Conservation (phyloP, 1,284 basidiomycete species). For the Rhodotorula sp. region DNA sequence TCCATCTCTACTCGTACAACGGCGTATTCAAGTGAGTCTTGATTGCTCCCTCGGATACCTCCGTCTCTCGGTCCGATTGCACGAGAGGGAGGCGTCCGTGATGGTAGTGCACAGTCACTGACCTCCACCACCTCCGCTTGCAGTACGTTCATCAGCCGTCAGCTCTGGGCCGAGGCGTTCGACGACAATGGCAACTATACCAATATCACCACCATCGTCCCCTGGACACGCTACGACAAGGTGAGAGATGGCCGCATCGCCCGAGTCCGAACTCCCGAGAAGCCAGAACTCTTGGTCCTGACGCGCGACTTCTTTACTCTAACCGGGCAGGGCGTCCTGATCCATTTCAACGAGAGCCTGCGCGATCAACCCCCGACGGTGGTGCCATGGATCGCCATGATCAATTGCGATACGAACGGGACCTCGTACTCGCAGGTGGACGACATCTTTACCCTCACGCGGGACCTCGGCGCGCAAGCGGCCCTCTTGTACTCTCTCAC, state of each 20-base stretch:
- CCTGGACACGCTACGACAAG: slow-evolving; percentile 37
- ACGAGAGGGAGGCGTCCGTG: too few relatives aligned
- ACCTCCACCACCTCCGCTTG: background rate
- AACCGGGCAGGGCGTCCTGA: slow-evolving; percentile 41
- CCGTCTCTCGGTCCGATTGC: background rate
- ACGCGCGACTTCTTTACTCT: background rate
- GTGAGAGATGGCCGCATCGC: background rate
- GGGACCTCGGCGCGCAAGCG: slow-evolving; percentile 71
- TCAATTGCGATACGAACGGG: slow-evolving; percentile 74
- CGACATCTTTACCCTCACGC: slow-evolving; percentile 78
- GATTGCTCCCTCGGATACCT: background rate
- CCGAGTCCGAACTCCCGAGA: too few relatives aligned
- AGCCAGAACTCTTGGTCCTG: too few relatives aligned
- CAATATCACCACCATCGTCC: slow-evolving; percentile 26
- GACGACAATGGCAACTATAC: slow-evolving; percentile 38
- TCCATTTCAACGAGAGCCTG: slow-evolving; percentile 46
- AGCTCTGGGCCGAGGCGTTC: slow-evolving; percentile 25
- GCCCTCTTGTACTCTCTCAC: slow-evolving; percentile 54
- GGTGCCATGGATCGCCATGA: slow-evolving; percentile 85
- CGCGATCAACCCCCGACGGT: slow-evolving; percentile 47
- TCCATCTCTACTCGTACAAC: slow-evolving; percentile 38
- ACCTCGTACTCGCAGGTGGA: slow-evolving; percentile 57
- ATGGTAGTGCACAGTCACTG: too few relatives aligned
- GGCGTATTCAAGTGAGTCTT: slow-evolving; percentile 39
- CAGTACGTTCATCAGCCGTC: slow-evolving; percentile 26